phyloP scores from a whole-genome alignment of 179 eudicot species.

The Heliamphora pulchella region DNA sequence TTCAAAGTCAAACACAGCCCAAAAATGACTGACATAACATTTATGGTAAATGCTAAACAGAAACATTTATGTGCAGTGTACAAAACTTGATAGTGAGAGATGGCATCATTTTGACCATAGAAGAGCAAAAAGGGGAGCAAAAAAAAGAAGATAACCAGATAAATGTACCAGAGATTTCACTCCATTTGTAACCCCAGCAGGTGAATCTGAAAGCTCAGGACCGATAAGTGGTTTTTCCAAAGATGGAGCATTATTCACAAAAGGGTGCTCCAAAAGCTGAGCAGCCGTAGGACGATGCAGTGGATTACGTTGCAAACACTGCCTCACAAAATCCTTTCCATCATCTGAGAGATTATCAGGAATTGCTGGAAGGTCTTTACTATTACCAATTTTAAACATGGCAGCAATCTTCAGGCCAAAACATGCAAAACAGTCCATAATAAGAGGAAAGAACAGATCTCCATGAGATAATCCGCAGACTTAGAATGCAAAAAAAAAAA shows the following conservation, averaged over 20 bases:
- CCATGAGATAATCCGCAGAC: background rate
- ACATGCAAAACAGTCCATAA: slow-evolving; percentile 13
- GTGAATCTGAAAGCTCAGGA: slow-evolving; percentile 5
- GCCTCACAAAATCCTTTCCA: slow-evolving; percentile 58
- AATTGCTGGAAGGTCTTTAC: slow-evolving; percentile 63
- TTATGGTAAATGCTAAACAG: no score
- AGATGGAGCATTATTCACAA: slow-evolving; percentile 24
- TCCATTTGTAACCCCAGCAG: slow-evolving; percentile 9
- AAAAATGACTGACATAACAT: no score
- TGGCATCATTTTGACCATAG: slow-evolving; percentile 40
- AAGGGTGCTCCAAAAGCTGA: slow-evolving; percentile 33
- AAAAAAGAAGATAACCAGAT: slow-evolving; percentile 30
- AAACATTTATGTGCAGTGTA: no score
- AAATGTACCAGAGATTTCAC: slow-evolving; percentile 17
- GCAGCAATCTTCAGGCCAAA: slow-evolving; percentile 56
- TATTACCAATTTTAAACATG: slow-evolving; percentile 67
- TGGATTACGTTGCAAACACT: slow-evolving; percentile 36
- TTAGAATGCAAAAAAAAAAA: background rate
- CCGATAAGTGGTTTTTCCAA: slow-evolving; percentile 23
- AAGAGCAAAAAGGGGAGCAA: no score
- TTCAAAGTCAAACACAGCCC: no score
- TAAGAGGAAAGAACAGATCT: background rate
- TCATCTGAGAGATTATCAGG: slow-evolving; percentile 67
- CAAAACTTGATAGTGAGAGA: slow-evolving; percentile 39
- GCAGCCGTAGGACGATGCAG: slow-evolving; percentile 31